These are phyloP conservation scores for Gigaspora rosea DNA, from an alignment of 192 early-diverging fungal genomes.

Conservation along the genomic window DNA sequence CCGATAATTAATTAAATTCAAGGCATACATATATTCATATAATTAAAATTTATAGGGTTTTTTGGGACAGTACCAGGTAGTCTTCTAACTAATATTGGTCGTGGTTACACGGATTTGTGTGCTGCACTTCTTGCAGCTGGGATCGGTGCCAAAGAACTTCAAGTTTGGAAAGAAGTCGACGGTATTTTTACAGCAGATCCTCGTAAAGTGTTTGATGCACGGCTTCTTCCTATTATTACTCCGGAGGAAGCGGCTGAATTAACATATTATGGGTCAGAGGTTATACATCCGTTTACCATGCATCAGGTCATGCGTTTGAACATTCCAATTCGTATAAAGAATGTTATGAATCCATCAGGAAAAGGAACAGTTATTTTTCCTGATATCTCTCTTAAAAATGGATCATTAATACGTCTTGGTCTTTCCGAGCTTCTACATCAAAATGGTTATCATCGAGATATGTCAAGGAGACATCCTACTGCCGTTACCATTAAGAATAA, in stretches of 20 bases:
- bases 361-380: slow-evolving; percentile 93
- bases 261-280: slow-evolving; percentile 94
- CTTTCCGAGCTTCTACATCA: slow-evolving; percentile 63
- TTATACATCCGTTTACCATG: slow-evolving; percentile 99
- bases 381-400: slow-evolving; percentile 60
- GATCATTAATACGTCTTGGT: slow-evolving; percentile 51
- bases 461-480: slow-evolving; percentile 82
- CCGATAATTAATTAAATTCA: neutral
- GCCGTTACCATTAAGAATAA: slow-evolving; percentile 99
- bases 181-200: slow-evolving; percentile 99
- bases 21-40: slow-evolving; percentile 15
- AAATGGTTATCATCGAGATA: slow-evolving; percentile 74
- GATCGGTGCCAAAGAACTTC: slow-evolving; percentile 85
- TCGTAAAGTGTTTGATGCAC: slow-evolving; percentile 87
- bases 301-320: slow-evolving; percentile 95
- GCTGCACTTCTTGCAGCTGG: slow-evolving; percentile 94
- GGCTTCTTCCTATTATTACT: slow-evolving; percentile 87
- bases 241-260: slow-evolving; percentile 98
- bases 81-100: slow-evolving; percentile 87
- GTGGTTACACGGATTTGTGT: slow-evolving; percentile 97
- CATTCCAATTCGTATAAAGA: slow-evolving; percentile 99
- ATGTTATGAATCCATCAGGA: slow-evolving; percentile 92
- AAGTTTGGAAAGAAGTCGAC: slow-evolving; percentile 99
- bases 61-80: slow-evolving; percentile 97
- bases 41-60: slow-evolving; percentile 61